Base-by-base conservation (phyloP, 164 flowering plant species). In the Aristolochia fimbriata region DNA sequence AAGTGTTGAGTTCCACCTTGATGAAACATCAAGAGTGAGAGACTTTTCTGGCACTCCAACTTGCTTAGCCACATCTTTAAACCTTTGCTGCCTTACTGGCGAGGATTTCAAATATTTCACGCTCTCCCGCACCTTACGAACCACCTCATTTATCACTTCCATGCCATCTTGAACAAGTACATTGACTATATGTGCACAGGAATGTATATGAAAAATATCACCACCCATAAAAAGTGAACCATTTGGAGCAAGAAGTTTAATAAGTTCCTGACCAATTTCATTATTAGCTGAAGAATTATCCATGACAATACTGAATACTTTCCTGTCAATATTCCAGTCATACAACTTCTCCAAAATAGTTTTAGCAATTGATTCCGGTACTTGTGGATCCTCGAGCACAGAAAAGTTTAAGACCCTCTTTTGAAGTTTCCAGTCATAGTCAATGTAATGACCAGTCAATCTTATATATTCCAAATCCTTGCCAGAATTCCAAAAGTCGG, bases 1-100 rank as follows among this genome's bases (percentile, higher is more conserved):
- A 68, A 71, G 75, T 9, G 93, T 83, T 43, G 88, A 73, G 61
- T 73, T 76, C 92, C 89, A 86, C 54, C 56, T 68, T 50, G 19
- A 19, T 25, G 79, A 81, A 51, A 59, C 63, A 74, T 88, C 92
- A 69, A 79, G 76, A 65, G 63, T 59, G n/a, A 85, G 60, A 33
- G 56, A 64, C 67, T 71, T 84, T 62, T 77, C 70, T 59, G 58
- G 63, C 13, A 77, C 59, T 52, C 74, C 80, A 60, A 61, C 71
- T 68, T 81, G 80, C 43, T 60, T 21, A 30, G 22, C 23, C 25
- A 50, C 6, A 16, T 49, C 52, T 19, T 47, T 11, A 43, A 60
- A 60, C 17, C 16, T 31, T 31, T 60, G 21, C 15, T 47, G 45
- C 37, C 63, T 24, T 25, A 16, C 55, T 24, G 48, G 54, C 7